Percentiles rank a stretch among this genome's conserved stretches.
phyloP scores from a whole-genome alignment of 805 yeast genomes.

The Pichia thaimueangensis region DNA sequence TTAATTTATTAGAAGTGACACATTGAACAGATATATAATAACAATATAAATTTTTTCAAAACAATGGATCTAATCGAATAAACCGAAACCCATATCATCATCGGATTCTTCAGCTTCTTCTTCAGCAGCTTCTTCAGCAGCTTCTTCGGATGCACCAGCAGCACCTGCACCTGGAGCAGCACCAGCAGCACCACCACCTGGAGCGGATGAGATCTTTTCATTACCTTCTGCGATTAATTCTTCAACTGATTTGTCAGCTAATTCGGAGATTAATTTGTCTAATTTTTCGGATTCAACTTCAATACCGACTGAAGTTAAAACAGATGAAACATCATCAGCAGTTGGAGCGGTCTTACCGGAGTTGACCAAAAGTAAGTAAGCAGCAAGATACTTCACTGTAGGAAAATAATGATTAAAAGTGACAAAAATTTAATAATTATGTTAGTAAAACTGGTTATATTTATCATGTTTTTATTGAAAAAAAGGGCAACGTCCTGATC shows the following conservation, averaged over 20 bases:
- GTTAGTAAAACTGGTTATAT: too few species aligned
- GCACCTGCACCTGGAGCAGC: conserved; percentile 51
- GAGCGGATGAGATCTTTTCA: conserved; percentile 74
- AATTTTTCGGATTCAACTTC: conserved; percentile 77
- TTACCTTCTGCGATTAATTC: conserved; percentile 77
- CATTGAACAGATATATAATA: not conserved
- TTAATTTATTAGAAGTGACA: conserved; percentile 12
- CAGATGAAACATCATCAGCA: conserved; percentile 65
- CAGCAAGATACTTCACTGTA: conserved; percentile 83
- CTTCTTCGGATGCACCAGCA: conserved; percentile 51
- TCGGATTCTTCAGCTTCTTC: conserved; percentile 45
- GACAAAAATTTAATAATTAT: too few species aligned
- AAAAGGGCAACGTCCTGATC: too few species aligned
- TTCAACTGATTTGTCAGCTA: conserved; percentile 69
- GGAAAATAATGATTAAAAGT: not conserved
- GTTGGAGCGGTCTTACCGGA: conserved; percentile 83
- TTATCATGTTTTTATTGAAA: too few species aligned
- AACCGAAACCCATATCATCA: conserved; percentile 78
- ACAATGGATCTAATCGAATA: conserved; percentile 73
- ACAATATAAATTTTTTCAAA: not conserved
- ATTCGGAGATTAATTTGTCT: conserved; percentile 61
- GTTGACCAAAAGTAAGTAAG: conserved; percentile 82
- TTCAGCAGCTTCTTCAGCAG: conserved; percentile 49
- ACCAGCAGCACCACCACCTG: conserved; percentile 67
- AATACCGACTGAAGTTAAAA: conserved; percentile 69